Evolutionary conservation across 257 asterid genomes (phyloP), one percentile per base, ranked within the genome.

Genomic region (Ehretia macrophylla): DNA sequence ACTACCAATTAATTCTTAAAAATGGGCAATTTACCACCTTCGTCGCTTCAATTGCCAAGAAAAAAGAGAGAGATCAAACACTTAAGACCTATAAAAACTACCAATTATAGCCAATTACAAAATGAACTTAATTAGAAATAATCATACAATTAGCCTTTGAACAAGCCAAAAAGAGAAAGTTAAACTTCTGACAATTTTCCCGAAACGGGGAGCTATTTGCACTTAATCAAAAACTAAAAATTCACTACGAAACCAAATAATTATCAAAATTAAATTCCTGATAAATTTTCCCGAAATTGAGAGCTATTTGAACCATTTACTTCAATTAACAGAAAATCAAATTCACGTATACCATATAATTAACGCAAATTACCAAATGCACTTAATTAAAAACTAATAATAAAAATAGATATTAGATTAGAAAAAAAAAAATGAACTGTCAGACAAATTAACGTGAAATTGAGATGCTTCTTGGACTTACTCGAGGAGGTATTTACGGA

Each of bases 401-500:
- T 16, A 42, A 42, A 6, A 8, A 11, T 44, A 19, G 17, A 55
- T 11, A 27, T 37, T 4, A 22, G 0, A 47, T 49, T 14, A 11
- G 6, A 19, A 44, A 11, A 9, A 23, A 48, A 14, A 42, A 58
- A 47, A 13, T 32, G 17, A 32, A 45, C 11, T 12, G 11, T 27
- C 16, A 56, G 22, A 40, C 27, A 44, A 14, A 48, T 45, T 59
- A 22, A 59, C 20, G 20, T 27, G 38, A 67, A 39, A 19, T 23
- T 42, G 60, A 21, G 47, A 42, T 42, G 47, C 3, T 42, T 10
- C 16, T n/a, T 5, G 32, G 20, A 58, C 67, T 62, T 61, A 56
- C 76, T 69, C 76, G 23, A 74, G 39, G 27, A 92, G 97, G 78
- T 80, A 57, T 71, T 88, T 92, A 22, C 99, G 80, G 58, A 92